Evolutionary conservation across 106 monocot species (phyloP).

Genomic region (Dioscorea alata): DNA sequence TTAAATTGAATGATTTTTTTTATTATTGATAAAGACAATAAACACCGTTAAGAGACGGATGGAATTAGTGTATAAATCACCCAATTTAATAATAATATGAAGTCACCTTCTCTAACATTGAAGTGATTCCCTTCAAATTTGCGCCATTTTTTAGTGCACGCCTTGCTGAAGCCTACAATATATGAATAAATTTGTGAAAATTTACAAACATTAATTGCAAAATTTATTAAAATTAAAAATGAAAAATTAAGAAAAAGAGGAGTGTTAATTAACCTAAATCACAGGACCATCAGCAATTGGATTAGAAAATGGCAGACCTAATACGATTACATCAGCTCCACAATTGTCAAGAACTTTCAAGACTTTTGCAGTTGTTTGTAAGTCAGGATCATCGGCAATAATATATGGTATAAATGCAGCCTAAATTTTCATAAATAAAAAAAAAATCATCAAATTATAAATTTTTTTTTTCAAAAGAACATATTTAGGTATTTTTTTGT

Average conservation of each 20-base stretch:
- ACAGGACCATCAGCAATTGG: slow-evolving; percentile 96
- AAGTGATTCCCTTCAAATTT: slow-evolving; percentile 59
- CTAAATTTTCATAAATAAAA: slow-evolving; percentile 11
- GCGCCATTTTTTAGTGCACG: slow-evolving; percentile 81
- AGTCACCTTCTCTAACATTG: slow-evolving; percentile 77
- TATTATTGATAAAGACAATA: too few species aligned
- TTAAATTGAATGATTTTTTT: too few species aligned
- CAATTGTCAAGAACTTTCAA: slow-evolving; percentile 83
- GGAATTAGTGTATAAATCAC: too few species aligned
- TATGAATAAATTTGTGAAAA: not conserved
- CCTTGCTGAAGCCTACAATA: slow-evolving; percentile 59
- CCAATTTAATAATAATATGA: too few species aligned
- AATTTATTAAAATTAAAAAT: too few species aligned
- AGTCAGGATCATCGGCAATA: slow-evolving; percentile 89
- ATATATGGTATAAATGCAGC: slow-evolving; percentile 90
- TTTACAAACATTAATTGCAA: not conserved
- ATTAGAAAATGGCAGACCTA: slow-evolving; percentile 93
- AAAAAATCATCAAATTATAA: not conserved
- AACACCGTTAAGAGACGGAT: too few species aligned
- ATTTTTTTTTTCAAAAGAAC: not conserved
- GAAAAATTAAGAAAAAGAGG: not conserved
- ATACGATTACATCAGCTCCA: slow-evolving; percentile 87
- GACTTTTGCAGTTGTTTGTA: slow-evolving; percentile 69
- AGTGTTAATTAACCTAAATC: slow-evolving; percentile 55
- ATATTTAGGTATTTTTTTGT: too few species aligned